Evolutionary conservation across 2,329 filamentous ascomycete species (phyloP).

Genomic region (Aspergillus fumigatiaffinis): DNA sequence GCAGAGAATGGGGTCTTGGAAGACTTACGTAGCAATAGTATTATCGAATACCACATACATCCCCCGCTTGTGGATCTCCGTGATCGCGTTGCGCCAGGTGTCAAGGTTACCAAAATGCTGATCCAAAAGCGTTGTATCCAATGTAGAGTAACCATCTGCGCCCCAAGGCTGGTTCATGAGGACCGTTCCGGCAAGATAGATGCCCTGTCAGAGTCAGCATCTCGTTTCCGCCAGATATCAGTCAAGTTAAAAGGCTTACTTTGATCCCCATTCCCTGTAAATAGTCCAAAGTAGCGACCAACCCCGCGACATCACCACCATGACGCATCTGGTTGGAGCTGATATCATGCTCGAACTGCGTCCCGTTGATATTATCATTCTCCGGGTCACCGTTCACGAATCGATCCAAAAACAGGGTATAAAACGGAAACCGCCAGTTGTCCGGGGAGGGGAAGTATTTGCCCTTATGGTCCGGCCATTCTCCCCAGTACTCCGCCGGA

Average conservation of each 20-base stretch:
- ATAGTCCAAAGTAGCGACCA: constrained; percentile 60
- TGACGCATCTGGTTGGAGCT: constrained; percentile 59
- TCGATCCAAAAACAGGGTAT: constrained; percentile 60
- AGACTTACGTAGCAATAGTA: constrained; percentile 55
- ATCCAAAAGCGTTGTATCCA: constrained; percentile 61
- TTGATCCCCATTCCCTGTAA: constrained; percentile 61
- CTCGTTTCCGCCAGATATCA: background rate
- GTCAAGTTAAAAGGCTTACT: constrained; percentile 26
- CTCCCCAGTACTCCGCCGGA: constrained; percentile 55
- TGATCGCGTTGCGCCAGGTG: constrained; percentile 54
- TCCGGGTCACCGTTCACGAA: constrained; percentile 61
- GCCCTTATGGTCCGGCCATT: constrained; percentile 47
- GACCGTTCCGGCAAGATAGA: constrained; percentile 59
- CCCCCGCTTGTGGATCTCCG: constrained; percentile 54
- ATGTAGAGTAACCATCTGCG: constrained; percentile 55
- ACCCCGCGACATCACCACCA: constrained; percentile 55
- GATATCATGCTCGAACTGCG: constrained; percentile 56
- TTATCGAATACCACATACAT: constrained; percentile 66
- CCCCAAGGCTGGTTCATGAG: constrained; percentile 63
- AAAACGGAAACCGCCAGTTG: constrained; percentile 63
- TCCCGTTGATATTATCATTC: constrained; percentile 60
- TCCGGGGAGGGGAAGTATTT: constrained; percentile 51
- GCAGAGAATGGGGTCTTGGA: background rate
- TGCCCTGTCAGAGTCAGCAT: constrained; percentile 35
- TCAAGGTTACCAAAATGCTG: constrained; percentile 57